Conservation (phyloP, 805 yeast species). For the Scheffersomyces lignosus region DNA sequence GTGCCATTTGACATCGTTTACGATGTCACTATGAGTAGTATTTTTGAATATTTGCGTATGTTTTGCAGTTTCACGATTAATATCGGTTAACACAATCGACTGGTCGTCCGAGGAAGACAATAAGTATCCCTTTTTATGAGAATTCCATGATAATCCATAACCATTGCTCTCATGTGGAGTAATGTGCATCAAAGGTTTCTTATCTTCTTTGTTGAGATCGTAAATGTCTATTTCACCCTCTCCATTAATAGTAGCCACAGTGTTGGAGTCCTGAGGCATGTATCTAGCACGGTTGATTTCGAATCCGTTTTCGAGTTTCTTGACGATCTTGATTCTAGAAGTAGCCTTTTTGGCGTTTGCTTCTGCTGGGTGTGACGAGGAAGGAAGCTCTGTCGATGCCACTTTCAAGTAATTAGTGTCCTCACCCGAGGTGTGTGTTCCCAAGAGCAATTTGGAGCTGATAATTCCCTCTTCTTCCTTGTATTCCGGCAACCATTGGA, state of each 20-base stretch:
- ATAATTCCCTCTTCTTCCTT: conserved; percentile 25
- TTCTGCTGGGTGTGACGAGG: conserved; percentile 18
- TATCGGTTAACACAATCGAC: conserved; percentile 63
- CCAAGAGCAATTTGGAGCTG: conserved; percentile 56
- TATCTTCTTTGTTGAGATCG: conserved; percentile 30
- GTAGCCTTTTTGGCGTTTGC: conserved; percentile 29
- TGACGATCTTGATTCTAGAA: conserved; percentile 59
- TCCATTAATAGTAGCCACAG: conserved; percentile 69
- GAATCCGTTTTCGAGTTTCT: conserved; percentile 58
- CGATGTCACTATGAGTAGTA: conserved; percentile 52
- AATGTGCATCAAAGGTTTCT: conserved; percentile 29
- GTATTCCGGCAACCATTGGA: conserved; percentile 69
- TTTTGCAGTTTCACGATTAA: conserved; percentile 9
- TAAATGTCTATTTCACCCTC: conserved; percentile 60
- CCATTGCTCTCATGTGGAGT: conserved; percentile 66
- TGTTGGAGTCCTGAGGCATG: conserved; percentile 58
- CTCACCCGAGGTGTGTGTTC: conserved; percentile 74
- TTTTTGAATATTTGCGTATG: conserved; percentile 1
- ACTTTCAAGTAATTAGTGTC: conserved; percentile 66
- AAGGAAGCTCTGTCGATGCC: conserved; percentile 61
- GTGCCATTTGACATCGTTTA: conserved; percentile 80
- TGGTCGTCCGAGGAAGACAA: conserved; percentile 68
- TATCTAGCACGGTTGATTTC: conserved; percentile 75
- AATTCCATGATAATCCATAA: conserved; percentile 72
- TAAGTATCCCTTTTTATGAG: conserved; percentile 46